Evolutionary conservation across 2,329 filamentous ascomycete species (phyloP).

Genomic region (Aquanectria penicillioides): DNA sequence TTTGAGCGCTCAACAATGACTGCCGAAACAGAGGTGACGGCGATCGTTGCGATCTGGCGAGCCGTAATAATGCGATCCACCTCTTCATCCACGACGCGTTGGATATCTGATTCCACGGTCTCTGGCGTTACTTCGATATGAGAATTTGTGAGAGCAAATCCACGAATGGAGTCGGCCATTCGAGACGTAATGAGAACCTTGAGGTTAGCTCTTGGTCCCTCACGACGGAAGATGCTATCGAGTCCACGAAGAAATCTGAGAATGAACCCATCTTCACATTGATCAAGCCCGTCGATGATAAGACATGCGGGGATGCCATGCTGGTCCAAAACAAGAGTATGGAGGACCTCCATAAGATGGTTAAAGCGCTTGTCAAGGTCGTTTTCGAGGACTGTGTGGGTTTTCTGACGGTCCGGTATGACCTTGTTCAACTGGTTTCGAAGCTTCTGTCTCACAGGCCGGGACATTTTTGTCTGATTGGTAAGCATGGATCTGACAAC

Average conservation of each 20-base stretch:
- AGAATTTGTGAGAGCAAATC: conserved; percentile 25
- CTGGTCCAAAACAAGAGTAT: conserved; percentile 13
- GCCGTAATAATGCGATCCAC: conserved; percentile 31
- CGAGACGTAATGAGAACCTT: conserved; percentile 26
- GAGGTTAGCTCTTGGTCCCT: conserved; percentile 8
- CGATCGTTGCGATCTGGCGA: conserved; percentile 30
- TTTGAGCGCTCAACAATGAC: conserved; percentile 35
- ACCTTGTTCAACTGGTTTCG: conserved; percentile 22
- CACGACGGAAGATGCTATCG: conserved; percentile 27
- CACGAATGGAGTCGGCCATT: conserved; percentile 29
- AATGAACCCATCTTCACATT: conserved; percentile 28
- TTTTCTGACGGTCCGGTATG: conserved; percentile 13
- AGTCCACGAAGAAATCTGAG: conserved; percentile 25
- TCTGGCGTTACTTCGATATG: conserved; percentile 28
- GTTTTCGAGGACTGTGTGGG: not conserved
- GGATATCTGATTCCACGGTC: conserved; percentile 26
- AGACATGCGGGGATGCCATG: conserved; percentile 21
- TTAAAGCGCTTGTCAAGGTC: conserved; percentile 21
- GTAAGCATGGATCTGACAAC: conserved; percentile 24
- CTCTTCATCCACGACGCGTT: conserved; percentile 32
- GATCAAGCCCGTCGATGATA: conserved; percentile 34
- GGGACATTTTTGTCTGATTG: conserved; percentile 24
- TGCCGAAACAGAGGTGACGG: conserved; percentile 25
- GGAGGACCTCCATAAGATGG: conserved; percentile 31
- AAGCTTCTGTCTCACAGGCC: conserved; percentile 19